A percentile compares a stretch with the other conserved stretches of the same genome.
phyloP scores from a whole-genome alignment of 805 yeast genomes.

The Pichia manshurica region DNA sequence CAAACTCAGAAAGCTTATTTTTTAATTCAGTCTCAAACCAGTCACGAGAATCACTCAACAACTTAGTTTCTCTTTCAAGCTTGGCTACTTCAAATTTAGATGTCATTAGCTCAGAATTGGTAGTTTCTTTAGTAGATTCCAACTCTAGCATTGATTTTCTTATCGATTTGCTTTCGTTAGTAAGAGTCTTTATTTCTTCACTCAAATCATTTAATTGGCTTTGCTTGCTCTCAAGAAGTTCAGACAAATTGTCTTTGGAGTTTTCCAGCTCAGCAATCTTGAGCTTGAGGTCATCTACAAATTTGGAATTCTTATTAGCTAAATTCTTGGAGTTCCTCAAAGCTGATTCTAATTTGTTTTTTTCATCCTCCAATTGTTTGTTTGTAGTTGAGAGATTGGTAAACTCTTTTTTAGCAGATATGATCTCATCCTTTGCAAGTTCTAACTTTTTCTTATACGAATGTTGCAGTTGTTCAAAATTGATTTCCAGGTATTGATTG shows the following conservation, averaged over 20 bases:
- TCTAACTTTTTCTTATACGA: conserved; percentile 30
- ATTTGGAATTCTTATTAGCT: conserved; percentile 9
- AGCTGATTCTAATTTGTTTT: conserved; percentile 15
- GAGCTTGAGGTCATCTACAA: conserved; percentile 11
- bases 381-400: no score
- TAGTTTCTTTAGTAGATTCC: conserved; percentile 29
- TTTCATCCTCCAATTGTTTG: conserved; percentile 18
- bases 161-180: conserved; percentile 37
- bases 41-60: conserved; percentile 28
- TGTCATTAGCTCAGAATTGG: conserved; percentile 22
- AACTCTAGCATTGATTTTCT: conserved; percentile 37
- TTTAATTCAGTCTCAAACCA: conserved; percentile 35
- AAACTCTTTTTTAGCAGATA: conserved; percentile 21
- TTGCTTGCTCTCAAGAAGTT: conserved; percentile 34
- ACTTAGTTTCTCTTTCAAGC: conserved; percentile 27
- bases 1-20: conserved; percentile 24
- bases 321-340: neutral
- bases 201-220: conserved; percentile 30
- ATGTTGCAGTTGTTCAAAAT: conserved; percentile 37
- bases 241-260: conserved; percentile 30
- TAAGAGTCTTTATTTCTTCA: conserved; percentile 38
- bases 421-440: conserved; percentile 27
- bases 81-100: conserved; percentile 25
- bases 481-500: conserved; percentile 32
- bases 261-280: conserved; percentile 18